Conservation (phyloP, 192 early-diverging fungal genomes). For the Allomyces javanicus region DNA sequence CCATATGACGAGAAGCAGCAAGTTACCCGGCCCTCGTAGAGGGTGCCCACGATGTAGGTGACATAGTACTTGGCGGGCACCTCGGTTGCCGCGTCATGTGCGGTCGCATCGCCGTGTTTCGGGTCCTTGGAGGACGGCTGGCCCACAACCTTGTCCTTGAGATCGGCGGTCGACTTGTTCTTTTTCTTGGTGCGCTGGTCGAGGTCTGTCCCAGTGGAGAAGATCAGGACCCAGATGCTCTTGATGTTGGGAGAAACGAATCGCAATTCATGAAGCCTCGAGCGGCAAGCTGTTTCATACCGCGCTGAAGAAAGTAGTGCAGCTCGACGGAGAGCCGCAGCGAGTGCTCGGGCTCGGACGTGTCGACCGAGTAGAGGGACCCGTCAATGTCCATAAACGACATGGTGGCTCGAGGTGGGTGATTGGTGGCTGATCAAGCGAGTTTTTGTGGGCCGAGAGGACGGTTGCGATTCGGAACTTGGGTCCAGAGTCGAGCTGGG, state of each 20-base stretch:
- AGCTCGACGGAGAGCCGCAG: background rate
- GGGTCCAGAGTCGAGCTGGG: too few species aligned
- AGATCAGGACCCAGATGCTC: too few species aligned
- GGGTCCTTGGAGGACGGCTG: too few species aligned
- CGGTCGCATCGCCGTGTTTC: too few species aligned
- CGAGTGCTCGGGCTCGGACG: background rate
- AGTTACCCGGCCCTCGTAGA: background rate
- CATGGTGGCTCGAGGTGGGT: background rate
- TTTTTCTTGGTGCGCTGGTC: background rate
- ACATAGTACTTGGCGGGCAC: background rate
- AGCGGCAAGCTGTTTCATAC: background rate
- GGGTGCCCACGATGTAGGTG: background rate
- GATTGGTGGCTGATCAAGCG: too few species aligned
- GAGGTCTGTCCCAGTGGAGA: background rate
- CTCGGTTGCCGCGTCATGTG: too few species aligned
- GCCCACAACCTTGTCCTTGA: background rate
- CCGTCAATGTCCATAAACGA: background rate
- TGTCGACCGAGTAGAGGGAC: background rate
- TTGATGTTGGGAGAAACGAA: too few species aligned
- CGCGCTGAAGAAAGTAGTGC: background rate
- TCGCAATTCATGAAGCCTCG: too few species aligned
- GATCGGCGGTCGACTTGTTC: background rate
- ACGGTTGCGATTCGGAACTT: too few species aligned
- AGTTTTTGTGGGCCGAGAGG: too few species aligned
- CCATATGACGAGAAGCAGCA: background rate